phyloP scores from a whole-genome alignment of 108 stramenopile genomes.

The Cyclostephanos tholiformis region DNA sequence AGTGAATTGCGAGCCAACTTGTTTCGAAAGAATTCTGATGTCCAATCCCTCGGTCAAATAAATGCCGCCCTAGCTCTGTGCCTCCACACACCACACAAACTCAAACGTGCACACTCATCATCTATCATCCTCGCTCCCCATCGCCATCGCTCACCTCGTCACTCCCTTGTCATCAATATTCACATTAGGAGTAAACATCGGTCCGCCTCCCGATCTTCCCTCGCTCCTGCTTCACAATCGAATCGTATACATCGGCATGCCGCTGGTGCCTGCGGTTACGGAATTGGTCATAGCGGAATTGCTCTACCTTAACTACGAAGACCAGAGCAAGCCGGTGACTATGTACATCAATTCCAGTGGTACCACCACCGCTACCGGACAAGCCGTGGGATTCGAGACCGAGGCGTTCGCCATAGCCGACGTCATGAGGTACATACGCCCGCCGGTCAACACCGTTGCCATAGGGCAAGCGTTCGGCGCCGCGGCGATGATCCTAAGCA shows the following conservation, averaged over 20 bases:
- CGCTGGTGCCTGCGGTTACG: slow-evolving; percentile 95
- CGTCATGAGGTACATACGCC: slow-evolving; percentile 96
- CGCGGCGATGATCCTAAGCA: slow-evolving; percentile 94
- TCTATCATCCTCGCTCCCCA: neutral
- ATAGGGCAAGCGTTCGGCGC: slow-evolving; percentile 97
- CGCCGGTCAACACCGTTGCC: slow-evolving; percentile 95
- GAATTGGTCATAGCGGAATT: slow-evolving; percentile 96
- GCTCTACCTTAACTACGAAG: slow-evolving; percentile 95
- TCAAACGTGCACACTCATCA: too few relatives aligned
- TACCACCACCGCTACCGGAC: slow-evolving; percentile 89
- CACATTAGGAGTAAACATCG: slow-evolving; percentile 78
- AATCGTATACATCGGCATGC: slow-evolving; percentile 99
- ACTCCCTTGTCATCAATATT: neutral
- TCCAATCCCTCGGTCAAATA: too few relatives aligned
- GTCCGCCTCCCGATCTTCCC: slow-evolving; percentile 98
- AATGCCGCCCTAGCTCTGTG: too few relatives aligned
- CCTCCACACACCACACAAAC: too few relatives aligned
- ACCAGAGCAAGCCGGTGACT: slow-evolving; percentile 85
- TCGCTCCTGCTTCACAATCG: slow-evolving; percentile 97
- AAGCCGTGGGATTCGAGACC: slow-evolving; percentile 94
- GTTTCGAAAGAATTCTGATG: too few relatives aligned
- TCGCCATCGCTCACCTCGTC: neutral
- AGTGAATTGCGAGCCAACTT: neutral
- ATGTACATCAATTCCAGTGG: slow-evolving; percentile 98
- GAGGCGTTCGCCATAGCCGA: slow-evolving; percentile 99